Conservation (phyloP, 1,284 basidiomycete genomes). For the Cutaneotrichosporon cutaneum region DNA sequence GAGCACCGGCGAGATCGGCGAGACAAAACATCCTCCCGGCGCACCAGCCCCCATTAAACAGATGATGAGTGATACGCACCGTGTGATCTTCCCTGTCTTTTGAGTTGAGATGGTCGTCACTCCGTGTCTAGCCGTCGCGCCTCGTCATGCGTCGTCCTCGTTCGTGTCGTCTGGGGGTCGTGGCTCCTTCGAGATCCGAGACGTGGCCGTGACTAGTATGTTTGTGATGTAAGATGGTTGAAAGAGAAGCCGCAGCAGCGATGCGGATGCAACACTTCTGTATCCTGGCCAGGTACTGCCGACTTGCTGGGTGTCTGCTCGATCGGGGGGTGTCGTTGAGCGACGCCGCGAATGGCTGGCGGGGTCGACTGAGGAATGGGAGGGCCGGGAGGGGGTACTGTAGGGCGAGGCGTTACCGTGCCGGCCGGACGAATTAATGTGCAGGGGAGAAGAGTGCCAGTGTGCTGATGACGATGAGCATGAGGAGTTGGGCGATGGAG, state of each 20-base stretch:
- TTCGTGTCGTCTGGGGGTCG: not conserved
- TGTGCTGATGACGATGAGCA: not conserved
- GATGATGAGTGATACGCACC: not conserved
- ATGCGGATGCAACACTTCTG: not conserved
- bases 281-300: not conserved
- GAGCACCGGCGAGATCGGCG: not conserved
- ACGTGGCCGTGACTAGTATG: not conserved
- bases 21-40: conserved; percentile 1
- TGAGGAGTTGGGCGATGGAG: not conserved
- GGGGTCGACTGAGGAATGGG: not conserved
- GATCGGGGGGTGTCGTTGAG: not conserved
- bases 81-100: not conserved
- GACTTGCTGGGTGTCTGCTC: not conserved
- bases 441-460: not conserved
- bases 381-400: not conserved
- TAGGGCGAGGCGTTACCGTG: not conserved
- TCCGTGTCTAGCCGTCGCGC: not conserved
- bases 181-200: not conserved
- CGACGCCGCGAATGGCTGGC: not conserved
- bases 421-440: conserved; percentile 5
- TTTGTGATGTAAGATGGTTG: not conserved
- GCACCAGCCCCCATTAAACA: not conserved
- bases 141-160: not conserved
- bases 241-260: not conserved
- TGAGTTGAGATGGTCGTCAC: not conserved